phyloP scores from a whole-genome alignment of 192 early-diverging fungal genomes.

The Gamsiella multidivaricata region DNA sequence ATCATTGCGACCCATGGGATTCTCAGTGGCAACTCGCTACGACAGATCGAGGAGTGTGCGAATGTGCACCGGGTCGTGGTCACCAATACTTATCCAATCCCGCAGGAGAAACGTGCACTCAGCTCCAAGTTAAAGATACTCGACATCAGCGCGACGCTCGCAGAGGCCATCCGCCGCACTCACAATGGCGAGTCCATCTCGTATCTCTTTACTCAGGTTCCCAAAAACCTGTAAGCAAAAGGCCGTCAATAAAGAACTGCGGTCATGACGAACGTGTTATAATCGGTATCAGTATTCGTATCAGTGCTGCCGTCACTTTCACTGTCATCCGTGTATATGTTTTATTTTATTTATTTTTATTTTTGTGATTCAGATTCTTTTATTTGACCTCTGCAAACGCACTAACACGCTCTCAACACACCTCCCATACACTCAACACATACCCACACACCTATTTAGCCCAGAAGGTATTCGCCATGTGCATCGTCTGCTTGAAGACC shows the following conservation, averaged over 20 bases:
- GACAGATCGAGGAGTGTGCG: constrained; percentile 84
- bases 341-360: no score
- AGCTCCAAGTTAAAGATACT: constrained; percentile 86
- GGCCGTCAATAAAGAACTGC: background rate
- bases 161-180: constrained; percentile 80
- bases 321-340: no score
- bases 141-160: constrained; percentile 90
- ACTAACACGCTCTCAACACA: no score
- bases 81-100: constrained; percentile 90
- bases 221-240: constrained; percentile 36
- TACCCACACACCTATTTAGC: no score
- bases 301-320: no score
- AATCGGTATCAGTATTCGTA: no score
- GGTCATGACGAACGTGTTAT: no score
- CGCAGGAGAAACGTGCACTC: constrained; percentile 72
- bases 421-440: no score
- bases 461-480: no score
- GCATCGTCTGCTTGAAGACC: no score
- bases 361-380: no score
- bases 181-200: constrained; percentile 96
- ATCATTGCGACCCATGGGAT: constrained; percentile 97
- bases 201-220: constrained; percentile 79
- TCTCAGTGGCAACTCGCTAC: constrained; percentile 87
- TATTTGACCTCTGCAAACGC: no score
- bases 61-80: constrained; percentile 85